Base-by-base conservation (phyloP, 73 alveolate genomes). In the Uronychia setigera region DNA sequence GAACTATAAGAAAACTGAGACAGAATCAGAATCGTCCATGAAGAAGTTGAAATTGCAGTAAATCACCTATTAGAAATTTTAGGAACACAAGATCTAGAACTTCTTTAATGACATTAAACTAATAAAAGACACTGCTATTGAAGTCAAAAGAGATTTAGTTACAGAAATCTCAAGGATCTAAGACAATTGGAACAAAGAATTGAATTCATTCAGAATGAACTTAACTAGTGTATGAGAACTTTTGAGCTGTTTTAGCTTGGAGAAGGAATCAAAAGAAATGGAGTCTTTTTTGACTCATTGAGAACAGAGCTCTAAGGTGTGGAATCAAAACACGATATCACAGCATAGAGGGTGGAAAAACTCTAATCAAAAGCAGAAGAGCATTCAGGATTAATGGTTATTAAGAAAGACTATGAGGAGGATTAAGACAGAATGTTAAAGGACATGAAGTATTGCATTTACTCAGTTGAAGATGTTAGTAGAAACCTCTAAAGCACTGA, bases 401-500 rank as follows among this genome's bases (percentile, higher is more conserved):
- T 60, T 76, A 26, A 83, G 33, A 27, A 75, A n/a, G 58, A 75
- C 5, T 83, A 60, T 33, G 78, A 75, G n/a, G 32, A 59, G 77
- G 83, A 83, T 26, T 34, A 35, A 0, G 58, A 83, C 27, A 83
- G 29, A 76, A 34, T 83, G 26, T 77, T 27, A 0, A 76, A 74
- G 26, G 33, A 83, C 32, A 59, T 83, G 60, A 32, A 46, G 5
- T 76, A 74, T 29, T 19, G 74, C 26, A 80, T 60, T 34, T 83
- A 75, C 58, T 35, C 90, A 74, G 14, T 83, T 0, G 90, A 80
- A 75, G 90, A 83, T 33, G 31, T 83, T 33, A 29, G 76, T 33
- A 60, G 76, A 25, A 77, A 74, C 58, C 74, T 83, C 26, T 26
- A 32, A 31, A 46, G 80, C 35, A 83, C 90, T 26, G 90, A 83